Conservation (phyloP, 2,329 filamentous ascomycete genomes). For the Graphilbum sp. region DNA sequence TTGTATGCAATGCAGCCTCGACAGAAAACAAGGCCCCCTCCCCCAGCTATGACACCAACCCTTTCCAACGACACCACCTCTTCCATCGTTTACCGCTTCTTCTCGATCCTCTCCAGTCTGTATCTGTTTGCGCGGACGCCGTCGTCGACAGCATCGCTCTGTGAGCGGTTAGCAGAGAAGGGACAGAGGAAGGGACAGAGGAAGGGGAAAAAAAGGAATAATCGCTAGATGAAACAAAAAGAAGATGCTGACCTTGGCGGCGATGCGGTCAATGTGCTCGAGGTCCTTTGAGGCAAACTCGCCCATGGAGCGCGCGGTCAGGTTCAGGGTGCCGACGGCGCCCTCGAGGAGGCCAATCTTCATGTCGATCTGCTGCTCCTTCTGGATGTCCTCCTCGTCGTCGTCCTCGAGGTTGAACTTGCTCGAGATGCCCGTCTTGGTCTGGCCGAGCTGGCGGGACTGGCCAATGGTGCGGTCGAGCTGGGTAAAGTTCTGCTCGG, state of each 20-base stretch:
- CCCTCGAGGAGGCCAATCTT: conserved; percentile 48
- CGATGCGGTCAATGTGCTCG: conserved; percentile 58
- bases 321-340: conserved; percentile 56
- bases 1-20: too few species aligned
- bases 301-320: conserved; percentile 12
- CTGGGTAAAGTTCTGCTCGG: conserved; percentile 32
- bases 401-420: conserved; percentile 12
- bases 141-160: conserved; percentile 75
- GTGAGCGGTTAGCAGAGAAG: conserved; percentile 4
- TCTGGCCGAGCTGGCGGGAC: conserved; percentile 29
- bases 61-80: too few species aligned
- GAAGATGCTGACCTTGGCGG: conserved; percentile 45
- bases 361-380: conserved; percentile 35
- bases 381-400: conserved; percentile 10
- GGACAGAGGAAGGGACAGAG: background rate
- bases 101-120: conserved; percentile 27
- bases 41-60: too few species aligned
- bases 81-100: too few species aligned
- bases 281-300: conserved; percentile 52
- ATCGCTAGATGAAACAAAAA: background rate
- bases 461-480: conserved; percentile 46
- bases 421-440: conserved; percentile 14
- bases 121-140: conserved; percentile 46
- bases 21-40: too few species aligned
- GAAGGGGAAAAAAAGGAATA: too few species aligned